Percentiles rank a stretch among this genome's conserved stretches.
Conservation (phyloP, 2,329 filamentous ascomycete species). For the Lasiodiplodia sp. region DNA sequence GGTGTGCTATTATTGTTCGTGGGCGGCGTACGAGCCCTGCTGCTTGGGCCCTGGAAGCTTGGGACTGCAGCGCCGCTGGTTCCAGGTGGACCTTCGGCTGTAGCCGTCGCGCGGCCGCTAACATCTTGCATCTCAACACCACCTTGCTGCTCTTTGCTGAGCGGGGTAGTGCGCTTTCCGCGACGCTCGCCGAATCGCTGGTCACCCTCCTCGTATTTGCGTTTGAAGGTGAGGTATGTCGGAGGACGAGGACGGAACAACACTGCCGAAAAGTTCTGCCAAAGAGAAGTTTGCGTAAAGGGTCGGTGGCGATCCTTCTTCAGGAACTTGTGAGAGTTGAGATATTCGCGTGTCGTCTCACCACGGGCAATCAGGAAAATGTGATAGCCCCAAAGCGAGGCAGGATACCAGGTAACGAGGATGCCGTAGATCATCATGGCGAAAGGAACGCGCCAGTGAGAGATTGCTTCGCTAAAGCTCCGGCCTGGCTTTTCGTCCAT, state of each 20-base stretch:
- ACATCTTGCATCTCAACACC: slow-evolving; percentile 74
- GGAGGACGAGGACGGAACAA: slow-evolving; percentile 84
- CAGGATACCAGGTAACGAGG: slow-evolving; percentile 78
- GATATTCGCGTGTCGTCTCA: slow-evolving; percentile 94
- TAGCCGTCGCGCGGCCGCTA: slow-evolving; percentile 17
- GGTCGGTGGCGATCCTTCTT: slow-evolving; percentile 91
- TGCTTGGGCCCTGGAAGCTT: slow-evolving; percentile 18
- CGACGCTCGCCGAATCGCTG: slow-evolving; percentile 75
- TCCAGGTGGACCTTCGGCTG: not conserved
- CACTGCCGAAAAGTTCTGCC: slow-evolving; percentile 83
- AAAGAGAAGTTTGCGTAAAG: slow-evolving; percentile 78
- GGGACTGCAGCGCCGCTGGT: slow-evolving; percentile 6
- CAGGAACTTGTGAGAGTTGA: slow-evolving; percentile 94
- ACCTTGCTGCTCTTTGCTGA: slow-evolving; percentile 60
- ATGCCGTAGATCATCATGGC: slow-evolving; percentile 87
- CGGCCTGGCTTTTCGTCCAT: slow-evolving; percentile 65
- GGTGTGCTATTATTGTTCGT: slow-evolving; percentile 25
- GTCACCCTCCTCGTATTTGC: slow-evolving; percentile 77
- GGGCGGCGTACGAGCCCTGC: slow-evolving; percentile 18
- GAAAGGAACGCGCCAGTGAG: slow-evolving; percentile 79
- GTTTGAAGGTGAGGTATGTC: slow-evolving; percentile 89
- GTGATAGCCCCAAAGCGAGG: slow-evolving; percentile 86
- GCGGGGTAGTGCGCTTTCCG: slow-evolving; percentile 58
- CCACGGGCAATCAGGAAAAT: slow-evolving; percentile 88
- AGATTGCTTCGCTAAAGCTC: slow-evolving; percentile 72